Evolutionary conservation across 2,329 filamentous ascomycete genomes (phyloP).

Genomic region (Colletotrichum noveboracense): DNA sequence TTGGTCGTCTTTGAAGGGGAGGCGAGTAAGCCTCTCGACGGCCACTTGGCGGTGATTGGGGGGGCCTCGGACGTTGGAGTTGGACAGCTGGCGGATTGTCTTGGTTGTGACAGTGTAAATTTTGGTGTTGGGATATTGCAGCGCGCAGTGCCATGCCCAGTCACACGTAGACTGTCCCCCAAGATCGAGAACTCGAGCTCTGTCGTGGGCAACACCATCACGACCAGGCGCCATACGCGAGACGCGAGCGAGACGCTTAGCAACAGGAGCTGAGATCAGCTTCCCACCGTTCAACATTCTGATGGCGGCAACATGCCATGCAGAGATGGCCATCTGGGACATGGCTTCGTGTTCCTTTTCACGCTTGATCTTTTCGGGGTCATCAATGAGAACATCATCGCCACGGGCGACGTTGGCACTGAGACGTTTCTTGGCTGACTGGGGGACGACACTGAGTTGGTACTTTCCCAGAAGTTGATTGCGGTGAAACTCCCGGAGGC

Average conservation of each 20-base stretch:
- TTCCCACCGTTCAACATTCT: slow-evolving; percentile 69
- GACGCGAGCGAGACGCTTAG: slow-evolving; percentile 63
- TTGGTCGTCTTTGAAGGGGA: slow-evolving; percentile 84
- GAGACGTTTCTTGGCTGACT: slow-evolving; percentile 73
- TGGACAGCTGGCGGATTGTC: slow-evolving; percentile 71
- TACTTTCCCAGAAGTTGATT: slow-evolving; percentile 87
- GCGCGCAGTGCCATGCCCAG: slow-evolving; percentile 94
- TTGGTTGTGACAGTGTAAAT: slow-evolving; percentile 88
- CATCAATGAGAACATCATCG: slow-evolving; percentile 67
- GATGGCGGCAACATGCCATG: slow-evolving; percentile 66
- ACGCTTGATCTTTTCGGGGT: slow-evolving; percentile 65
- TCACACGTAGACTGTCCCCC: slow-evolving; percentile 85
- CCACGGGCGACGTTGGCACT: slow-evolving; percentile 76
- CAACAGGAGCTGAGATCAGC: slow-evolving; percentile 67
- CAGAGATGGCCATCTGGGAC: slow-evolving; percentile 68
- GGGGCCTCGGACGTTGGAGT: slow-evolving; percentile 80
- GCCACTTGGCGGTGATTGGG: slow-evolving; percentile 85
- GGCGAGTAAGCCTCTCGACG: slow-evolving; percentile 76
- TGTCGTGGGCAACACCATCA: slow-evolving; percentile 51
- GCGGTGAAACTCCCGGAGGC: slow-evolving; percentile 73
- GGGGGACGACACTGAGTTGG: slow-evolving; percentile 73
- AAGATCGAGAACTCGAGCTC: slow-evolving; percentile 80
- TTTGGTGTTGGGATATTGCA: slow-evolving; percentile 83
- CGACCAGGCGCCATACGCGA: slow-evolving; percentile 52
- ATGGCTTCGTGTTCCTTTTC: slow-evolving; percentile 85